phyloP scores from a whole-genome alignment of 164 flowering plant genomes.

The Macadamia integrifolia region DNA sequence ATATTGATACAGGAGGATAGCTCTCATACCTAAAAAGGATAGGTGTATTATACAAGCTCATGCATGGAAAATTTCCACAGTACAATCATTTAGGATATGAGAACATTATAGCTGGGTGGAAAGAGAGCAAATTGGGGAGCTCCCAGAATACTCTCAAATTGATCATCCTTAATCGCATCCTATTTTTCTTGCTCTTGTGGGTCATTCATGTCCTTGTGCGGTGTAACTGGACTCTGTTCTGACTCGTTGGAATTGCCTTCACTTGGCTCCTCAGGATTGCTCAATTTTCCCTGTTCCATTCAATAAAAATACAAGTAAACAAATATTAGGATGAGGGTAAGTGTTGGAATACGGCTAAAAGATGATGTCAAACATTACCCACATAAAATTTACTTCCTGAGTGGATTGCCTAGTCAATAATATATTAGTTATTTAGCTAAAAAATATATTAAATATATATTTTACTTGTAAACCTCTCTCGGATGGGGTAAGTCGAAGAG shows the following conservation, averaged over 20 bases:
- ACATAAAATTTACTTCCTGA: no score
- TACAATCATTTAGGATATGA: neutral
- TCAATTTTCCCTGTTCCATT: constrained; percentile 17
- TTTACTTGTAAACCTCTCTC: no score
- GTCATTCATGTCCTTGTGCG: constrained; percentile 26
- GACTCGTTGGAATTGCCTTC: constrained; percentile 10
- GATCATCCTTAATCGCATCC: neutral
- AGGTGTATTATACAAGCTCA: neutral
- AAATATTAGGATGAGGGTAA: no score
- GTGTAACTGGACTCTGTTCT: neutral
- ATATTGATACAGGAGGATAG: constrained; percentile 4
- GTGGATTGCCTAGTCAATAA: no score
- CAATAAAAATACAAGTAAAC: neutral
- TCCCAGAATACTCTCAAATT: neutral
- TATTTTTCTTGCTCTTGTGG: constrained; percentile 20
- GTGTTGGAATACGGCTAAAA: no score
- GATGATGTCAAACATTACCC: no score
- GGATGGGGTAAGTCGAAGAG: no score
- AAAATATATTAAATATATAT: no score
- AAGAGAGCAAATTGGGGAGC: neutral
- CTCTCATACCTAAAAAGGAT: constrained; percentile 2
- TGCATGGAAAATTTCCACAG: neutral
- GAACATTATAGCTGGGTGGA: neutral
- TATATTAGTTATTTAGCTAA: no score
- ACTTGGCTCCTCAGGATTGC: constrained; percentile 7